A percentile compares a stretch with the other conserved stretches of the same genome.
Evolutionary conservation across 768 basidiomycete genomes (phyloP).

Genomic region (Serpula lacrymans): DNA sequence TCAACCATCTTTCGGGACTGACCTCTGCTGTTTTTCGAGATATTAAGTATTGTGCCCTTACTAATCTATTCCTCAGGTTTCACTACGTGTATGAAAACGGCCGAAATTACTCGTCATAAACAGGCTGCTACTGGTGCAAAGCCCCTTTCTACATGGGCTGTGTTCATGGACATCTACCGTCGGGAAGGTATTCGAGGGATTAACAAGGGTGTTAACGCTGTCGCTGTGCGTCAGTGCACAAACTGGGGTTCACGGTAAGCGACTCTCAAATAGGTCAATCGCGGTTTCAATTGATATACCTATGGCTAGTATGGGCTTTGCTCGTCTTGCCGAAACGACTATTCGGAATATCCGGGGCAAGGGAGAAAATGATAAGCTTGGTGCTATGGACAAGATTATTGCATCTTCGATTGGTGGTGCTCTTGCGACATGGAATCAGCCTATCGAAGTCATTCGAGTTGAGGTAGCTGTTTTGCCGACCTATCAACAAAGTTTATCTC

Average conservation of each 20-base stretch:
- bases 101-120: conserved; percentile 95
- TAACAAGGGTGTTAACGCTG: conserved; percentile 98
- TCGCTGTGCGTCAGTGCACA: conserved; percentile 87
- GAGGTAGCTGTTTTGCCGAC: conserved; percentile 53
- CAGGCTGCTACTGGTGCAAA: conserved; percentile 79
- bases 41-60: conserved; percentile 9
- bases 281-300: conserved; percentile 8
- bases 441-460: conserved; percentile 95
- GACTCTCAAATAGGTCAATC: neutral
- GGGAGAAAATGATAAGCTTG: conserved; percentile 67
- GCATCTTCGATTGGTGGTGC: conserved; percentile 91
- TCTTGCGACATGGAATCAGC: conserved; percentile 98
- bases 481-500: neutral
- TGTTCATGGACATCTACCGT: conserved; percentile 93
- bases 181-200: conserved; percentile 93
- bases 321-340: conserved; percentile 80
- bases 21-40: neutral
- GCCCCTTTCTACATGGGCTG: conserved; percentile 89
- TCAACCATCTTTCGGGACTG: conserved; percentile 13
- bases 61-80: conserved; percentile 60
- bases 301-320: conserved; percentile 82
- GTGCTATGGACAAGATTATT: conserved; percentile 81
- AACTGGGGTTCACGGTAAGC: conserved; percentile 89
- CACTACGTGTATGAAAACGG: conserved; percentile 99
- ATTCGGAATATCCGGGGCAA: conserved; percentile 82